These are phyloP conservation scores for Mycosphaerella sp. DNA, from an alignment of 2,329 filamentous ascomycete species.

Conservation along the genomic window DNA sequence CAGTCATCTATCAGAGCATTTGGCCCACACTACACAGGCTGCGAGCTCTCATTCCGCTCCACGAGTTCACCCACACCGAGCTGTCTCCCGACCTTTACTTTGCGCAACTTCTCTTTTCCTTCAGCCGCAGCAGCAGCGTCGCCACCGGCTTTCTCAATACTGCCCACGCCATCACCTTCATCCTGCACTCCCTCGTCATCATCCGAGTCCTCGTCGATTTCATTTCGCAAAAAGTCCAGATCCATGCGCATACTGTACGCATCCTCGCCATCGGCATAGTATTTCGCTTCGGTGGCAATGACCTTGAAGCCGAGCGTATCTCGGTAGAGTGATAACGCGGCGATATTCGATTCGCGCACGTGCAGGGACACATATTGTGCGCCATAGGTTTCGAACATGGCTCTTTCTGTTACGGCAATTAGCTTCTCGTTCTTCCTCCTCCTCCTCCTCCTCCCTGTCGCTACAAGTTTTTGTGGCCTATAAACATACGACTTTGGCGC, in stretches of 20 bases:
- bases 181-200: slow-evolving; percentile 32
- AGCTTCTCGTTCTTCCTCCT: too few relatives aligned
- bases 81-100: slow-evolving; percentile 75
- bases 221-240: slow-evolving; percentile 53
- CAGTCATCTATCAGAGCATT: too few relatives aligned
- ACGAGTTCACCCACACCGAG: slow-evolving; percentile 72
- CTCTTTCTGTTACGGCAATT: slow-evolving; percentile 57
- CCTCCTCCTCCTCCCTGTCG: too few relatives aligned
- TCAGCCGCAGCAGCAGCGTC: slow-evolving; percentile 17
- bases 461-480: neutral
- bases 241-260: slow-evolving; percentile 92
- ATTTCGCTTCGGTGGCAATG: slow-evolving; percentile 79
- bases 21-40: slow-evolving; percentile 3
- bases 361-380: slow-evolving; percentile 93
- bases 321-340: slow-evolving; percentile 85
- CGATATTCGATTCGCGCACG: slow-evolving; percentile 88
- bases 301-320: slow-evolving; percentile 85
- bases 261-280: slow-evolving; percentile 97
- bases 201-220: slow-evolving; percentile 44
- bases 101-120: slow-evolving; percentile 59
- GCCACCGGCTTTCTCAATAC: slow-evolving; percentile 11
- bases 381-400: slow-evolving; percentile 92
- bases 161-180: slow-evolving; percentile 35
- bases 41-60: slow-evolving; percentile 41
- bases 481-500: slow-evolving; percentile 87